phyloP scores from a whole-genome alignment of 2,329 filamentous ascomycete genomes.

The Xylariales sp. region DNA sequence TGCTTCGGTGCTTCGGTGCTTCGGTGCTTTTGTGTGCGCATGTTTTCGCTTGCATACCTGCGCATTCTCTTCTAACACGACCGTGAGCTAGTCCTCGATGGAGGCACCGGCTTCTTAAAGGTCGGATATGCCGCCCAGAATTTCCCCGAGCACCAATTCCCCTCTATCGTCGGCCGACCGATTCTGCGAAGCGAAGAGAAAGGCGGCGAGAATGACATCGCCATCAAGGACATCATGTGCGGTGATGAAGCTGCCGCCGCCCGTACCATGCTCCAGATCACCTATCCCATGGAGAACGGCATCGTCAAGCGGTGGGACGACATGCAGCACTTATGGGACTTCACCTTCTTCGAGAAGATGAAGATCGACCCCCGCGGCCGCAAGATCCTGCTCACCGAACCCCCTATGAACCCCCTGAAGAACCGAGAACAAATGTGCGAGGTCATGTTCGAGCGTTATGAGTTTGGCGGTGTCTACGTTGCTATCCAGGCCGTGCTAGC shows the following conservation, averaged over 20 bases:
- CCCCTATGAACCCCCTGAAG: conserved; percentile 96
- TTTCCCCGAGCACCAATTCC: conserved; percentile 98
- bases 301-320: conserved; percentile 99
- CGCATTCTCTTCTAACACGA: conserved; percentile 38
- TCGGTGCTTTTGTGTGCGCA: conserved; percentile 8
- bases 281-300: conserved; percentile 99
- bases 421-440: conserved; percentile 99
- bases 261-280: conserved; percentile 97
- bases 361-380: conserved; percentile 88
- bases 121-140: conserved; percentile 99
- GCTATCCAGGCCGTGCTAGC: conserved; percentile 97
- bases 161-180: conserved; percentile 96
- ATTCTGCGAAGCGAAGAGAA: conserved; percentile 96
- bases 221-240: conserved; percentile 99
- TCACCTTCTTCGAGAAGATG: conserved; percentile 98
- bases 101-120: conserved; percentile 99
- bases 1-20: conserved; percentile 5
- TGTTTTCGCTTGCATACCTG: not conserved
- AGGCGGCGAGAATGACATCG: conserved; percentile 71
- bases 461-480: conserved; percentile 96
- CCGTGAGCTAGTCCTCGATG: conserved; percentile 84
- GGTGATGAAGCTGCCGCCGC: conserved; percentile 97
- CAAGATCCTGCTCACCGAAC: conserved; percentile 97
- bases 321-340: conserved; percentile 99
- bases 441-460: conserved; percentile 98